These are phyloP conservation scores for Kwoniella newhampshirensis DNA, from an alignment of 768 basidiomycete species.

Conservation along the genomic window DNA sequence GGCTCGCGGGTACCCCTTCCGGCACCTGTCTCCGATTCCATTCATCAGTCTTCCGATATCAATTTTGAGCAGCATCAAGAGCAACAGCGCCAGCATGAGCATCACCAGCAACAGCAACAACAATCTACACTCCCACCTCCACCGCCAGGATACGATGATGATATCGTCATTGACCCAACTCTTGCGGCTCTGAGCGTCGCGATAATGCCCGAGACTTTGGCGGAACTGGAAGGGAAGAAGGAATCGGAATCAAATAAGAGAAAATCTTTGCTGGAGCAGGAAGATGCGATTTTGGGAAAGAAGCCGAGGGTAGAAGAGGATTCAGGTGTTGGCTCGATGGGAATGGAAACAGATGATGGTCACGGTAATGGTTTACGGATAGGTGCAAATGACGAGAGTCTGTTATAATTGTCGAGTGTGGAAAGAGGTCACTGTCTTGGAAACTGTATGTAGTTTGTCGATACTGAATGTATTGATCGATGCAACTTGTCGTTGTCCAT, in stretches of 20 bases:
- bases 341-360: background rate
- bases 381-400: too few species aligned
- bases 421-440: too few species aligned
- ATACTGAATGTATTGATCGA: too few species aligned
- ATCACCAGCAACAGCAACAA: slow-evolving; percentile 5
- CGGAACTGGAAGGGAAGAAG: slow-evolving; percentile 19
- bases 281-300: background rate
- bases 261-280: slow-evolving; percentile 9
- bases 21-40: background rate
- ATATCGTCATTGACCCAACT: slow-evolving; percentile 19
- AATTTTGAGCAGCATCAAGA: slow-evolving; percentile 1
- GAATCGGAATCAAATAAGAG: slow-evolving; percentile 7
- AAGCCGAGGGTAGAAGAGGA: slow-evolving; percentile 1
- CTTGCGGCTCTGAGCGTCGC: slow-evolving; percentile 14
- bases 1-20: background rate
- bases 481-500: too few species aligned
- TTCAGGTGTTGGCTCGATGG: background rate
- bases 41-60: background rate
- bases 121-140: too few species aligned
- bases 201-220: slow-evolving; percentile 16
- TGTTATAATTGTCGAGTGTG: too few species aligned
- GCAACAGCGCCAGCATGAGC: background rate
- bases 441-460: too few species aligned
- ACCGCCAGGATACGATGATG: slow-evolving; percentile 2
- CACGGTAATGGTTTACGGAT: too few species aligned